These are phyloP conservation scores for Sporothrix brunneoviolacea DNA, from an alignment of 2,329 filamentous ascomycete species.

Conservation along the genomic window DNA sequence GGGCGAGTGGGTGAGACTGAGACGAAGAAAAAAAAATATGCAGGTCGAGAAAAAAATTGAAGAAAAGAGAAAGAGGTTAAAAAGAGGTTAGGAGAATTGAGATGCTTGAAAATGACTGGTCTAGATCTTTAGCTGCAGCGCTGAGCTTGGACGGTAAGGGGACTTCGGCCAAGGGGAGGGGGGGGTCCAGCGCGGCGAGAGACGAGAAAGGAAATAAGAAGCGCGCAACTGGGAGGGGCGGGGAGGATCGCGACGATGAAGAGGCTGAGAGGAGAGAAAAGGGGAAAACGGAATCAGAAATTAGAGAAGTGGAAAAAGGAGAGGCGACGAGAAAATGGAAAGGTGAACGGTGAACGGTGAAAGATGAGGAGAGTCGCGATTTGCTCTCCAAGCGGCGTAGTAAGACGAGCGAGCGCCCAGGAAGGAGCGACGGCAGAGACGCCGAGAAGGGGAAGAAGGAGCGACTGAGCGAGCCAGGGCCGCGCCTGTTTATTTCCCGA, in stretches of 20 bases:
- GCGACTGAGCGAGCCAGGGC: no score
- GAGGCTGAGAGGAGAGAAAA: neutral
- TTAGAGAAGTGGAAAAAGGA: neutral
- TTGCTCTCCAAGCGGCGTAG: no score
- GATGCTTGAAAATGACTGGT: neutral
- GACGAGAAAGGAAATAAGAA: constrained; percentile 2
- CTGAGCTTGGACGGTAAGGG: constrained; percentile 1
- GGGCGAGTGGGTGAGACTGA: neutral
- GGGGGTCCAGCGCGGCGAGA: neutral
- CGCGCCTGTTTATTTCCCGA: constrained; percentile 1
- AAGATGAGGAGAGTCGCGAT: neutral
- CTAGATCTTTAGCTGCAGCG: neutral
- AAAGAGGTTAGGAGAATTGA: neutral
- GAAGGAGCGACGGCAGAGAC: neutral
- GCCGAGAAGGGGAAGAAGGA: no score
- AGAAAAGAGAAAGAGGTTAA: neutral
- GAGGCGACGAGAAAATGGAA: neutral
- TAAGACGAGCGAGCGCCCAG: no score
- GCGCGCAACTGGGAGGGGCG: neutral
- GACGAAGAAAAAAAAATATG: neutral
- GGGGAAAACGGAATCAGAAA: neutral
- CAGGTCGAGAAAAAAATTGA: neutral
- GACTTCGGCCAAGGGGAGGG: no score
- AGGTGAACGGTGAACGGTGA: no score
- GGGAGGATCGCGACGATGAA: no score